phyloP scores from a whole-genome alignment of 352 stramenopile species.

The Halophytophthora polymorphica region DNA sequence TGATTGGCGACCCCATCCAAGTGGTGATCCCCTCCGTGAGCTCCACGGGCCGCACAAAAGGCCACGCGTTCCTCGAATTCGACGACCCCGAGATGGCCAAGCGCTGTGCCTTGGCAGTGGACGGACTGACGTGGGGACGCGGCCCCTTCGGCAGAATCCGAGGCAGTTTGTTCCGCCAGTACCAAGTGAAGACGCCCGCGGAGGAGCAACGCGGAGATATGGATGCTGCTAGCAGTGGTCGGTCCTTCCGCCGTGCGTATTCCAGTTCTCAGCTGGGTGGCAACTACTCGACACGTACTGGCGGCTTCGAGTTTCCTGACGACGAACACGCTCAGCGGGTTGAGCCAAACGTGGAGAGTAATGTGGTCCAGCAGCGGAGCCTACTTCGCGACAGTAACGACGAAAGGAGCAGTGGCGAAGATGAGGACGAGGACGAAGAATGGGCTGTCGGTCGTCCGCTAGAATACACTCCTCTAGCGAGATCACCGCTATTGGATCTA shows the following conservation, averaged over 20 bases:
- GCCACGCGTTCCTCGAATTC: constrained; percentile 83
- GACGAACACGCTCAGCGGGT: constrained; percentile 10
- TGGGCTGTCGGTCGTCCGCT: constrained; percentile 14
- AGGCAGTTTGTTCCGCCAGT: constrained; percentile 75
- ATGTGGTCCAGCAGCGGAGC: constrained; percentile 13
- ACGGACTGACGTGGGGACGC: constrained; percentile 71
- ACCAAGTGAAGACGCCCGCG: constrained; percentile 62
- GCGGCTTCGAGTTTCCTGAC: constrained; percentile 1
- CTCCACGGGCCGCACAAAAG: constrained; percentile 63
- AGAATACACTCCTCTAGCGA: constrained; percentile 20
- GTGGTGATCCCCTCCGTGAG: constrained; percentile 71
- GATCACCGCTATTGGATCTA: constrained; percentile 15
- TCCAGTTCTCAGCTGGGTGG: not conserved
- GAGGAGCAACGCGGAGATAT: constrained; percentile 6
- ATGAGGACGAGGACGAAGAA: constrained; percentile 5
- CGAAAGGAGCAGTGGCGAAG: constrained; percentile 18
- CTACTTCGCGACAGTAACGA: constrained; percentile 27
- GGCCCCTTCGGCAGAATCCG: constrained; percentile 60
- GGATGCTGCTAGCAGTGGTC: constrained; percentile 7
- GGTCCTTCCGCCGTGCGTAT: constrained; percentile 14
- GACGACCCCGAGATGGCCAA: constrained; percentile 63
- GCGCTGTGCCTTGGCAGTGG: constrained; percentile 47
- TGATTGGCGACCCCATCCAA: constrained; percentile 81
- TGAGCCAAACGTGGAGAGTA: constrained; percentile 2
- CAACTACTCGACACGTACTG: constrained; percentile 3